Base-by-base conservation (phyloP, 2,329 filamentous ascomycete genomes). In the Nothopassalora personata region DNA sequence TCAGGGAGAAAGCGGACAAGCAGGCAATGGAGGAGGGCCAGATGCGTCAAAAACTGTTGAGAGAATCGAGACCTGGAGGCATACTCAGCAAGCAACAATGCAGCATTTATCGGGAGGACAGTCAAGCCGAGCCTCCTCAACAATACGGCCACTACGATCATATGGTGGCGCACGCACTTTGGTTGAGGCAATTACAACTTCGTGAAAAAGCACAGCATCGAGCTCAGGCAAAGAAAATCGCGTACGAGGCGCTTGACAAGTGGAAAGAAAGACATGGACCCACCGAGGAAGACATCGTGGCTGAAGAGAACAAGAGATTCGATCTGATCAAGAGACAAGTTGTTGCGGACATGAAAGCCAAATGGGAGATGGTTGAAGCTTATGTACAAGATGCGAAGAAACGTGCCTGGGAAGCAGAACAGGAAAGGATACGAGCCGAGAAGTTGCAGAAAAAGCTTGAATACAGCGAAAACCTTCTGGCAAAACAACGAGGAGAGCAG, bases 81-180 rank as follows among this genome's bases (percentile, higher is more conserved):
- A 72, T 91, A 4, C 79, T 97, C 30, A 91, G 88, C 53, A 77
- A 81, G 56, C 84, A 86, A 60, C 80, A 62, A 18, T 18, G 89
- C 89, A 68, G 64, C 39, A 50, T 71, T n/a, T 71, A 64, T 47
- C 62, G 65, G 19, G 65, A 67, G 63, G 79, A 85, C 11, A 60
- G 63, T 46, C 81, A 82, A 60, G 86, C 90, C 58, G 89, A 95
- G 67, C 89, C 89, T 0, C 83, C 85, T 0, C 81, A 83, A 54
- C 90, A 94, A 68, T 97, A 90, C 79, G 86, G 88, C n/a, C 91
- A 95, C 66, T 83, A 85, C 70, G 92, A 97, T 69, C 90, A 97
- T 71, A 81, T 97, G 55, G 80, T 89, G 49, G 86, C 87, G 50
- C 92, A 96, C 61, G 87, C 89, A 59, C 71, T 87, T 11, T 88